Base-by-base conservation (phyloP, 1,284 basidiomycete species). In the Malassezia slooffiae region DNA sequence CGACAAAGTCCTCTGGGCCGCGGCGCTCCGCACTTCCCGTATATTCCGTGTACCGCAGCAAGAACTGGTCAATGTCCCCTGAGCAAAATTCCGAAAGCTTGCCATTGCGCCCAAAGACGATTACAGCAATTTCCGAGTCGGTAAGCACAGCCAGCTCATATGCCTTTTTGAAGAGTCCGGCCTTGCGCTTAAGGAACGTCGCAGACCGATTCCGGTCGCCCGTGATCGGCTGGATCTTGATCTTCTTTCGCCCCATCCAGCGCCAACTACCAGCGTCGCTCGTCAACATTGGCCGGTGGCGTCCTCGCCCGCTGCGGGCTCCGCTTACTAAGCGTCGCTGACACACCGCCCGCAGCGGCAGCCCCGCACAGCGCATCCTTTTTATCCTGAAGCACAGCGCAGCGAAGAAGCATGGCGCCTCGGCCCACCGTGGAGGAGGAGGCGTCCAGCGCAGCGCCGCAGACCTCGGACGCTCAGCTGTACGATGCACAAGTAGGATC, bases 161-260 rank as follows among this genome's bases (percentile, higher is more conserved):
- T 0, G 84, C 85, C 68, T 87, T 87, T 70, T 87, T 87, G 79
- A 88, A 86, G 43, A 88, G 77, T 2, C 85, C 85, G 49, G 83
- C 83, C 74, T 86, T 86, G 58, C 84, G 83, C 79, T 89, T 89
- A 71, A 86, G 75, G 74, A 87, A 89, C 50, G 85, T 89, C 57
- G 89, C 86, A 51, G 81, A 81, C 53, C 86, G 80, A 70, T 87
- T 89, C 70, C 86, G 80, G 72, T 89, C 85, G 73, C 88, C 83
- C 24, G 79, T 78, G 61, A 88, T 87, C 53, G 85, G 85, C 61
- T 83, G 80, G 49, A 88, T 88, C 72, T 83, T 82, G 67, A 88
- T 88, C 76, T 88, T 88, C 74, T 85, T 75, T 67, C 85, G 75
- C 50, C 85, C 85, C 85, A 86, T 85, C 38, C 17, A 47, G 42